These are phyloP conservation scores for Alternaria panax DNA, from an alignment of 2,329 filamentous ascomycete species.

Conservation along the genomic window DNA sequence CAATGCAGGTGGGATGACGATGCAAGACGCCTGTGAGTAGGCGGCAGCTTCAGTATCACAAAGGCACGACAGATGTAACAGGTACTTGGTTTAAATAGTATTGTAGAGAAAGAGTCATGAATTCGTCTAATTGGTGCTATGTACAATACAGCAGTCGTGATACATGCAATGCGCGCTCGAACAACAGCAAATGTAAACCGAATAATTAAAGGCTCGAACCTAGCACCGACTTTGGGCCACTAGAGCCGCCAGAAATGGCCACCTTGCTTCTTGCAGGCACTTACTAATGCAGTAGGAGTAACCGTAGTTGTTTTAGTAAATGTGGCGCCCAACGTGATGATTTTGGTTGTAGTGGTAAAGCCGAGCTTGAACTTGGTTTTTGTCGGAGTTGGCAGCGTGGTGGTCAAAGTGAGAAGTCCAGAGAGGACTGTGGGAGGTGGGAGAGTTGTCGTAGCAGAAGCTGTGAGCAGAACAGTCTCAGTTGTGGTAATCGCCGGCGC, in stretches of 20 bases:
- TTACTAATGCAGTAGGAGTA: conserved; percentile 46
- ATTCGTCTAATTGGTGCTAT: background rate
- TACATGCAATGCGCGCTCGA: background rate
- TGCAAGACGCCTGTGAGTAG: conserved; percentile 4
- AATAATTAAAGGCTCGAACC: background rate
- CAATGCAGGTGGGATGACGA: conserved; percentile 9
- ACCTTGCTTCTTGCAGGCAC: conserved; percentile 44
- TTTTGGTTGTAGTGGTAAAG: conserved; percentile 40
- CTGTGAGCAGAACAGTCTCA: conserved; percentile 34
- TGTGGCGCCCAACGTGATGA: conserved; percentile 46
- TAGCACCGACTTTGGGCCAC: background rate
- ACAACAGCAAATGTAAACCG: background rate
- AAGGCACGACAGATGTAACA: background rate
- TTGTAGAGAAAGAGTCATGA: background rate
- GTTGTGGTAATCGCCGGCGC: conserved; percentile 39
- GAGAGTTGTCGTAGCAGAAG: conserved; percentile 37
- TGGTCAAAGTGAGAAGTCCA: conserved; percentile 42
- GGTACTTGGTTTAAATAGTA: background rate
- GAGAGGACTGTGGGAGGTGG: conserved; percentile 48
- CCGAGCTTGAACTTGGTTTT: conserved; percentile 42
- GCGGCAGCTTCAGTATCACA: background rate
- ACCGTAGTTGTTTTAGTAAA: conserved; percentile 46
- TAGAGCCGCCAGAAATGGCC: conserved; percentile 37
- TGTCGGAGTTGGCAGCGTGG: conserved; percentile 48
- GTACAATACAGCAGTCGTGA: background rate